Evolutionary conservation across 768 basidiomycete species (phyloP), one percentile per base, ranked within the genome.

Genomic region (Boletus coccyginus): DNA sequence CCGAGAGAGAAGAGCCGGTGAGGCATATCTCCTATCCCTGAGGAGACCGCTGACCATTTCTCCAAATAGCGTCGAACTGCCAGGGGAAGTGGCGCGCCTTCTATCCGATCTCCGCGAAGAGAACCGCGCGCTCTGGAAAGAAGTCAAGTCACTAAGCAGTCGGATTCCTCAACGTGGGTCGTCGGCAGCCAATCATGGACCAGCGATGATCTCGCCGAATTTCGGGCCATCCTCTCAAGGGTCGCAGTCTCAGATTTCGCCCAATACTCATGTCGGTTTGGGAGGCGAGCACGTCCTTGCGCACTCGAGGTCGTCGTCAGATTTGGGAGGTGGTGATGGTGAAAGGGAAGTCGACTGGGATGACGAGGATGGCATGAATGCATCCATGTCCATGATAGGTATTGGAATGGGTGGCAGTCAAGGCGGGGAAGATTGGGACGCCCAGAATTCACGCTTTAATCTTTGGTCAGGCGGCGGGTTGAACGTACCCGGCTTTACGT

Each of bases 81-180:
- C 90, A 2, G 88, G 89, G 7, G 90, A 92, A 77, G 88, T 90
- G 50, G 74, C 72, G 6, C 64, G 62, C 51, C 58, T 66, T 14
- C 78, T 92, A 10, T 73, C 74, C 14, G 80, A 83, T 10, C 86
- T 92, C 79, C 78, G 85, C 47, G 87, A 89, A 8, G 89, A 91
- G 68, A 88, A 90, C 61, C 72, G 81, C 45, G 73, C 83, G 29
- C 77, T 91, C 55, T 83, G 80, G 77, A 61, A 57, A 43, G 76
- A 75, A 46, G 24, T 70, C 40, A 53, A 10, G 17, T 58, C 60
- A 9, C 33, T 70, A 9, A 56, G 62, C 24, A 55, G 58, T 16
- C 69, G 63, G n/a, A 36, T 70, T 14, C 70, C 69, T 12, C 58
- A 62, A 41, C 56, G 57, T 3, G 19, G 46, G 14, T 53, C 59